Evolutionary conservation across 2,329 filamentous ascomycete genomes (phyloP).

Genomic region (Penicillium sp.): DNA sequence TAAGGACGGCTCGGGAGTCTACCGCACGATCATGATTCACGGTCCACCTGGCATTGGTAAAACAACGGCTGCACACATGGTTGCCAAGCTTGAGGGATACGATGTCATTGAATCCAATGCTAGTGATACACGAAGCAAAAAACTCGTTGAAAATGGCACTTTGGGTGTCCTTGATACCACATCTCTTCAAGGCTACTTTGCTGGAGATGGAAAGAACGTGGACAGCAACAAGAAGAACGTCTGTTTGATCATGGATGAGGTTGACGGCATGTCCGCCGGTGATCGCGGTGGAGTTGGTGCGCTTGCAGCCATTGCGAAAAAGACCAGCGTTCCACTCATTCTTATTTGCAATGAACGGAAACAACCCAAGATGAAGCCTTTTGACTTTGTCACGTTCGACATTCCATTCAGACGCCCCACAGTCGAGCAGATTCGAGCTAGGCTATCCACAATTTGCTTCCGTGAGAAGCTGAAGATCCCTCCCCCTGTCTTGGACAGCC

Average conservation of each 20-base stretch:
- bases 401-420: conserved; percentile 87
- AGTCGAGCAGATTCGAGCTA: conserved; percentile 83
- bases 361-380: conserved; percentile 96
- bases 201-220: conserved; percentile 76
- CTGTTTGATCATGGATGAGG: conserved; percentile 97
- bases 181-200: conserved; percentile 87
- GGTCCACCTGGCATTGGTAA: conserved; percentile 97
- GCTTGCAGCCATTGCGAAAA: conserved; percentile 90
- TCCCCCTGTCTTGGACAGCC: conserved; percentile 77
- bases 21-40: conserved; percentile 90
- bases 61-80: conserved; percentile 92
- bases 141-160: conserved; percentile 85
- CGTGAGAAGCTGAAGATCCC: conserved; percentile 87
- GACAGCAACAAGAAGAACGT: conserved; percentile 86
- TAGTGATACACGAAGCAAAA: conserved; percentile 94
- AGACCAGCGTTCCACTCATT: conserved; percentile 91
- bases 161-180: conserved; percentile 91
- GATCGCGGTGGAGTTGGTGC: conserved; percentile 95
- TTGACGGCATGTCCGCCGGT: conserved; percentile 97
- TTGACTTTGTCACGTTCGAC: conserved; percentile 82
- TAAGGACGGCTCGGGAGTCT: conserved; percentile 77
- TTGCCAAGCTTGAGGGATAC: conserved; percentile 88
- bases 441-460: conserved; percentile 93
- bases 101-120: conserved; percentile 95
- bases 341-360: conserved; percentile 96